Conservation (phyloP, 2,329 filamentous ascomycete species). For the Botrytis fabae region DNA sequence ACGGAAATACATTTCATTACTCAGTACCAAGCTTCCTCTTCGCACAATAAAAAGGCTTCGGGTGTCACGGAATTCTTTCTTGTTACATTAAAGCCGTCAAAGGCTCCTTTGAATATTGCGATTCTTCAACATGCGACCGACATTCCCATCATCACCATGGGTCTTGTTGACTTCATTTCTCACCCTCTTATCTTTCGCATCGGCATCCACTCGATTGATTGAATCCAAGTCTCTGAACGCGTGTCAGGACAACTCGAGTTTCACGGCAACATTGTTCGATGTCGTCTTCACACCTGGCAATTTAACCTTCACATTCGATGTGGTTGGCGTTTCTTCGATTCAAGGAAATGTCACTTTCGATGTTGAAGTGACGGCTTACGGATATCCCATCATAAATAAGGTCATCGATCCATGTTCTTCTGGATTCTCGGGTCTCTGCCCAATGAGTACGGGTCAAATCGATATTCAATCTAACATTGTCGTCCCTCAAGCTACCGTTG, state of each 20-base stretch:
- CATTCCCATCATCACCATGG: conserved; percentile 35
- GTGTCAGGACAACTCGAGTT: conserved; percentile 81
- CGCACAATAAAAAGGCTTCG: conserved; percentile 2
- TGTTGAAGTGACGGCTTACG: conserved; percentile 77
- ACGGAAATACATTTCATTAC: conserved; percentile 3
- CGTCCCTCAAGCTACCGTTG: conserved; percentile 57
- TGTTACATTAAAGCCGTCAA: conserved; percentile 25
- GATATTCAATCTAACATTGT: conserved; percentile 70
- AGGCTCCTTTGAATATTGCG: conserved; percentile 30
- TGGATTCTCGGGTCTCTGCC: conserved; percentile 73
- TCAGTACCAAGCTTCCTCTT: conserved; percentile 8
- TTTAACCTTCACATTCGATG: conserved; percentile 68
- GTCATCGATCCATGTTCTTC: conserved; percentile 74
- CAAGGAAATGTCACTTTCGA: conserved; percentile 79
- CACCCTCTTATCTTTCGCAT: conserved; percentile 34
- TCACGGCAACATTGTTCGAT: conserved; percentile 86
- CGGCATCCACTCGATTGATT: conserved; percentile 47
- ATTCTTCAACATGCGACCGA: conserved; percentile 35
- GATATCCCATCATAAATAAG: conserved; percentile 67
- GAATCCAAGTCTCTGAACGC: conserved; percentile 80
- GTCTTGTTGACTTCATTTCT: conserved; percentile 36
- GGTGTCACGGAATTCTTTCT: conserved; percentile 11
- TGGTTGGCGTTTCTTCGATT: conserved; percentile 81
- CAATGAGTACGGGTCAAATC: conserved; percentile 84
- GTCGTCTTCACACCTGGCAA: conserved; percentile 78